Conservation (phyloP, 73 alveolate species). For the Stentor coeruleus region DNA sequence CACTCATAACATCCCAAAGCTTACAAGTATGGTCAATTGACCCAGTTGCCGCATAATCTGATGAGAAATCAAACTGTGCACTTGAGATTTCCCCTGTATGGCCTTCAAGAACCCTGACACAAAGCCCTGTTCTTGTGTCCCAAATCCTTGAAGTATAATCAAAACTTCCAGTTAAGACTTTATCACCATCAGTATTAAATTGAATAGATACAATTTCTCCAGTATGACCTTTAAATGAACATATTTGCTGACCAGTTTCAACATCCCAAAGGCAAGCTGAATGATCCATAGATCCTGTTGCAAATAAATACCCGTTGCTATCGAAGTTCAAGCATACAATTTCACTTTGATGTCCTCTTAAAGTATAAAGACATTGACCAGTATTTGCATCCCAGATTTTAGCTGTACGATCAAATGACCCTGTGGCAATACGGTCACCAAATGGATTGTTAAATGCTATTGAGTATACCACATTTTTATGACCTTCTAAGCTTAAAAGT, state of each 20-base stretch:
- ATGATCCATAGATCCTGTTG: constrained; percentile 68
- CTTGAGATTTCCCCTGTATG: constrained; percentile 93
- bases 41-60: constrained; percentile 92
- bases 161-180: constrained; percentile 92
- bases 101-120: constrained; percentile 82
- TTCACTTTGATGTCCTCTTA: constrained; percentile 96
- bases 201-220: background rate
- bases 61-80: constrained; percentile 92
- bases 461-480: constrained; percentile 98
- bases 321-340: constrained; percentile 83
- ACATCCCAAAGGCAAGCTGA: background rate
- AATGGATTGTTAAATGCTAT: constrained; percentile 99
- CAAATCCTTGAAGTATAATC: constrained; percentile 97
- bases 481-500: constrained; percentile 91
- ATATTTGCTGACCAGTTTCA: background rate
- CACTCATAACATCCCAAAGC: constrained; percentile 99
- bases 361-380: constrained; percentile 94
- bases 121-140: constrained; percentile 94
- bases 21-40: constrained; percentile 91
- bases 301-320: constrained; percentile 92
- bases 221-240: background rate
- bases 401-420: constrained; percentile 83
- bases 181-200: background rate
- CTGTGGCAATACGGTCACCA: constrained; percentile 89
- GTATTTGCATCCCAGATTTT: constrained; percentile 97